A percentile compares a stretch with the other conserved stretches of the same genome.
These are phyloP conservation scores for Pisolithus sp. DNA, from an alignment of 768 basidiomycete genomes.

Conservation along the genomic window DNA sequence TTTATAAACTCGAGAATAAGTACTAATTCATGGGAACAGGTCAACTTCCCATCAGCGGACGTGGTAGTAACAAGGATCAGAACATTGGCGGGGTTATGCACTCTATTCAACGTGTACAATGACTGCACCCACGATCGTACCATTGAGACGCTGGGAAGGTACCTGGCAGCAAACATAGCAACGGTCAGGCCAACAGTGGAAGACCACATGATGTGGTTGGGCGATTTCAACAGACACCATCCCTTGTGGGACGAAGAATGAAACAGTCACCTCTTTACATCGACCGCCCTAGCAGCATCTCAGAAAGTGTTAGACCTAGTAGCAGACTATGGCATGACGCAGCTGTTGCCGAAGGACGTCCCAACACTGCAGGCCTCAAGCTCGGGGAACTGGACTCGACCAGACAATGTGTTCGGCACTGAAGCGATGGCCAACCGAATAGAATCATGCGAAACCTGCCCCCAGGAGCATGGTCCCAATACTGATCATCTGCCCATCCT, in stretches of 20 bases:
- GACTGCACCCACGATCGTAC: conserved; percentile 21
- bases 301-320: conserved; percentile 16
- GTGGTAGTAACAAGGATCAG: conserved; percentile 23
- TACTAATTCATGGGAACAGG: conserved; percentile 18
- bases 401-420: conserved; percentile 31
- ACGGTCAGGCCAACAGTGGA: neutral
- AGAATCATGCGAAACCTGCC: conserved; percentile 19
- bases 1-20: conserved; percentile 14
- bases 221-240: conserved; percentile 38
- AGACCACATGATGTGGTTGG: conserved; percentile 23
- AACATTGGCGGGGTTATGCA: conserved; percentile 10
- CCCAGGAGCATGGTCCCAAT: conserved; percentile 2
- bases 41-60: conserved; percentile 22
- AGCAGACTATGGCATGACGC: conserved; percentile 16
- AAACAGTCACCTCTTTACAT: conserved; percentile 19
- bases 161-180: neutral
- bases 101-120: conserved; percentile 36
- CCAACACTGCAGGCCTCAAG: conserved; percentile 17
- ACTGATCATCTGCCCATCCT: conserved; percentile 33
- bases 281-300: neutral
- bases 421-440: conserved; percentile 7
- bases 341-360: conserved; percentile 23
- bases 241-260: conserved; percentile 31
- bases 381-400: conserved; percentile 27
- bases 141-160: conserved; percentile 6